Evolutionary conservation across 352 stramenopile species (phyloP), one percentile per base, ranked within the genome.

Genomic region (Stramenopiles sp.): DNA sequence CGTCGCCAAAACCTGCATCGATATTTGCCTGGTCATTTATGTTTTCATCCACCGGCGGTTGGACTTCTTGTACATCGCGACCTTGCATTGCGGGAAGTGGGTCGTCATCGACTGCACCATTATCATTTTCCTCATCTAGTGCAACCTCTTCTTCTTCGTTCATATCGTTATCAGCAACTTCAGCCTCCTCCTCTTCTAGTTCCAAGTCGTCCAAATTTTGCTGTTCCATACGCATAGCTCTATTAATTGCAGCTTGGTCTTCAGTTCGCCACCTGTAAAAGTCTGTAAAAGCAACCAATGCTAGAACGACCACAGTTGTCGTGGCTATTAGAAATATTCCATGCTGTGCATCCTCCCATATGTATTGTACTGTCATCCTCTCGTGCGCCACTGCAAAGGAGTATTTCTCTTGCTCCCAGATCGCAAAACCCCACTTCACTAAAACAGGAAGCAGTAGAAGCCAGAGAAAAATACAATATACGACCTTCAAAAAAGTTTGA

Each of bases 1-100:
- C 39, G 14, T 55, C 39, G 14, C 4, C 14, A 55, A 55, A 55
- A 55, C 14, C 39, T 8, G 71, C 67, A 30, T 84, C 81, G 25
- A 83, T 82, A 29, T 33, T 32, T 67, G 80, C 39, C 55, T 81
- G 55, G 1, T 81, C 1, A 44, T 33, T 80, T n/a, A 27, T 14
- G 14, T 55, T 14, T 14, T 55, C n/a, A n/a, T n/a, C n/a, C n/a
- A n/a, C n/a, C n/a, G n/a, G n/a, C n/a, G n/a, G n/a, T n/a, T n/a
- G n/a, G n/a, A n/a, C n/a, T n/a, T n/a, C n/a, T n/a, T n/a, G n/a
- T n/a, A n/a, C n/a, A n/a, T n/a, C n/a, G n/a, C n/a, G n/a, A n/a
- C n/a, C n/a, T n/a, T n/a, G n/a, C n/a, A n/a, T n/a, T n/a, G n/a
- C n/a, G n/a, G n/a, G n/a, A n/a, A n/a, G n/a, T 85, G 82, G 1